These are phyloP conservation scores for Camellia lanceoleosa DNA, from an alignment of 148 eudicot species.

Conservation along the genomic window DNA sequence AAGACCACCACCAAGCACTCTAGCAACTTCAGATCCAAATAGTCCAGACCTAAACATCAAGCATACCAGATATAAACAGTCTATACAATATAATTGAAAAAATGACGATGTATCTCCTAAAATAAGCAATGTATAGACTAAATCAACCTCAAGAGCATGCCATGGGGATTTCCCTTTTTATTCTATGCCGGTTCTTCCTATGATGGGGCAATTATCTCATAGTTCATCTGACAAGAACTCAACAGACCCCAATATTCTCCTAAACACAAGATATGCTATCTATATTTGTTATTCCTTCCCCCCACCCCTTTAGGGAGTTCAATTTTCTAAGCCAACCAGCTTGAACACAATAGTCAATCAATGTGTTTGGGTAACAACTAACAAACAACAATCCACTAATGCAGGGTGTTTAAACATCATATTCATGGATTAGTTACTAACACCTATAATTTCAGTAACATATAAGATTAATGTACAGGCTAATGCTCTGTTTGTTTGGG, in stretches of 20 bases:
- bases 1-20: constrained; percentile 95
- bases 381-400: neutral
- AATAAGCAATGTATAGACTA: neutral
- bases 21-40: constrained; percentile 80
- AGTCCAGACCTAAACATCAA: constrained; percentile 52
- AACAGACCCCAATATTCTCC: neutral
- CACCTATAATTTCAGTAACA: neutral
- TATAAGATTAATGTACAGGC: neutral
- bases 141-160: neutral
- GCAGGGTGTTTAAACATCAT: neutral
- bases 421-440: neutral
- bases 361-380: neutral
- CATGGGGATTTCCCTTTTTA: neutral
- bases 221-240: neutral
- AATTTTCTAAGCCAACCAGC: neutral
- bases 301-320: no score
- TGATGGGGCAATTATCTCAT: neutral
- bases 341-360: neutral
- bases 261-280: neutral
- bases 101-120: neutral
- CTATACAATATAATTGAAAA: neutral
- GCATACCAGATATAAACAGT: constrained; percentile 10
- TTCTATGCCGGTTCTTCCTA: neutral
- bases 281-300: no score
- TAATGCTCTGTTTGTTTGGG: neutral